Evolutionary conservation across 768 basidiomycete species (phyloP), one percentile per base, ranked within the genome.

Genomic region (Rhodotorula toruloides): DNA sequence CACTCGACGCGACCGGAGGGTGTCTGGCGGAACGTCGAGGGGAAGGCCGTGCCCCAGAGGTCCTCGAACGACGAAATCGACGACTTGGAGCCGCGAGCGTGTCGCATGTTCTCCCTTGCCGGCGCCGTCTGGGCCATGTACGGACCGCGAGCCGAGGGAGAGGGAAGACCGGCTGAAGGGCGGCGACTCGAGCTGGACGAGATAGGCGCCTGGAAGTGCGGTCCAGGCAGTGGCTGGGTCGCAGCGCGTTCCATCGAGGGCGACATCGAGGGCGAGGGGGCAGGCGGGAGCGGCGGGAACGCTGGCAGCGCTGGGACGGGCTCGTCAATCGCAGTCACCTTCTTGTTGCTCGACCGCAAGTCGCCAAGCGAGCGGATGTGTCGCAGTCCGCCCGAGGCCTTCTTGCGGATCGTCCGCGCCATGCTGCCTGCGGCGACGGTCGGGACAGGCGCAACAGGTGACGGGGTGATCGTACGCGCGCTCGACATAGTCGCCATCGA

Each of bases 321-420:
- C 25, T 32, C 54, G n/a, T 49, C 32, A 44, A 39, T 50, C 19
- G 53, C 4, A 19, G 47, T 25, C 14, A 17, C 29, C 54, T 27
- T 29, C 42, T 43, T 67, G 46, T 37, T 53, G 21, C 46, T 31
- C 5, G 56, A 55, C 14, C 66, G 55, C 21, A 67, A 56, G 42
- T 67, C 66, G 44, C 62, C 61, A 25, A 68, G 52, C 39, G 67
- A 68, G 37, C 61, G 61, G 57, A 68, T 63, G 53, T 63, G 61
- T 14, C 67, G 61, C 21, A 68, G 58, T 10, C 53, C 50, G 1
- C 67, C 67, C 1, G 56, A 58, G 3, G 49, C 57, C 34, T 61
- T 57, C 44, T 68, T 68, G 25, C 34, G 34, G 27, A 48, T 8
- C 46, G 52, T 54, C 40, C 43, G 58, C 44, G 31, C 36, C 17